Evolutionary conservation across 257 asterid species (phyloP), one percentile per base, ranked within the genome.

Genomic region (Solanum chmielewskii): DNA sequence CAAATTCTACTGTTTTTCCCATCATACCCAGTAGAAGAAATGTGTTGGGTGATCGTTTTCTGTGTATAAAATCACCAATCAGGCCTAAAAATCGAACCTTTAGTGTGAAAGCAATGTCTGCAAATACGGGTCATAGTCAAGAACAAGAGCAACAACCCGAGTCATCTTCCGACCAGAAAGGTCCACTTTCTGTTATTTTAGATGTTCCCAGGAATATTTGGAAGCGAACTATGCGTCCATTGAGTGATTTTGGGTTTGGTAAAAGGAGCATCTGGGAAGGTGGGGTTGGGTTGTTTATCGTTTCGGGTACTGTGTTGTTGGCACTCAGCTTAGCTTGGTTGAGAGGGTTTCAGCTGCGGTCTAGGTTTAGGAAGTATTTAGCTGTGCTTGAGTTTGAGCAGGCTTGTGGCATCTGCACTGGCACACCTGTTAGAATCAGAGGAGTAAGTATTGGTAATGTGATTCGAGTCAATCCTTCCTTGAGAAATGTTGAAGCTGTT

Each of bases 241-340:
- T 97, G 95, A 91, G 94, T 86, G 96, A 97, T 93, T 96, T 95
- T 88, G 99, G 99, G 88, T 96, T 95, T 74, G 99, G 99, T 56
- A 93, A 91, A 92, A 96, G 94, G 92, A 96, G 99, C 86, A 91
- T 97, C 45, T 97, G 99, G 99, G 99, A 97, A 90, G 99, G 99
- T 88, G 99, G 99, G 88, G 99, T 97, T 49, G 99, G 99, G 66
- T 87, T 97, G 92, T 97, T 97, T 92, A 91, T 97, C 7, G 91
- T 96, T 81, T 96, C 99, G 1, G 98, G 99, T 45, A 93, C 98
- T 2, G 89, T 97, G 83, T 89, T 96, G 11, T 86, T 97, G 83
- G 98, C 95, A 1, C 96, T 97, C 85, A 96, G 98, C 93, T 90
- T 97, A 91, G 98, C 95, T 78, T 97, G 98, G 99, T 91, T 97